Evolutionary conservation across 129 eudicot genomes (phyloP).

Genomic region (Deinandra increscens): DNA sequence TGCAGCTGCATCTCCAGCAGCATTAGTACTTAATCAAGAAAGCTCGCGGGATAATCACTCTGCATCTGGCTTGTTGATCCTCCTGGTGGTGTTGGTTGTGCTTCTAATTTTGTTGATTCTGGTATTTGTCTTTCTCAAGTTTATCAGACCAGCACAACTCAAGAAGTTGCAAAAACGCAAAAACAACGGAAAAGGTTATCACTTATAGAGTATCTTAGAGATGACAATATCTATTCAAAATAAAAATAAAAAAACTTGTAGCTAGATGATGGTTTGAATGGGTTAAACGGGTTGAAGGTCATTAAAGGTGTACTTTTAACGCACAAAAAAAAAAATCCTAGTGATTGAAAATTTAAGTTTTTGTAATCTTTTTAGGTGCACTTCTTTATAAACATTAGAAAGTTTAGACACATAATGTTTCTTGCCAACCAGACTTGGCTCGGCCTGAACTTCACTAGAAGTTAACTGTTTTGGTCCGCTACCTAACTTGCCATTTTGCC

Average conservation of each 20-base stretch:
- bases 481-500: neutral
- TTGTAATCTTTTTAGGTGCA: neutral
- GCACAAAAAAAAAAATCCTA: neutral
- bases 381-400: neutral
- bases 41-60: constrained; percentile 31
- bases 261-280: too few species aligned
- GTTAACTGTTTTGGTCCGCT: neutral
- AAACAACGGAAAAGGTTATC: constrained; percentile 23
- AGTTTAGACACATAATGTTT: neutral
- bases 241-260: too few species aligned
- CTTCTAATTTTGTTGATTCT: constrained; percentile 48
- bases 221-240: neutral
- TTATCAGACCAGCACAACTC: constrained; percentile 34
- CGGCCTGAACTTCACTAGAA: neutral
- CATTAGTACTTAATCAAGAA: constrained; percentile 25
- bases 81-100: constrained; percentile 53
- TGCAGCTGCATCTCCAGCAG: constrained; percentile 35
- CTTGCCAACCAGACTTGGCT: neutral
- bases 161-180: constrained; percentile 29
- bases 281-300: neutral
- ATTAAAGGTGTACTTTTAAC: neutral
- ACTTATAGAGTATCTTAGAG: neutral
- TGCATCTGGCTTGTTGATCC: constrained; percentile 37
- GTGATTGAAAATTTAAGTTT: neutral
- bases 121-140: constrained; percentile 42